These are phyloP conservation scores for Nothophaeocryptopus gaeumannii DNA, from an alignment of 2,329 filamentous ascomycete species.

Conservation along the genomic window DNA sequence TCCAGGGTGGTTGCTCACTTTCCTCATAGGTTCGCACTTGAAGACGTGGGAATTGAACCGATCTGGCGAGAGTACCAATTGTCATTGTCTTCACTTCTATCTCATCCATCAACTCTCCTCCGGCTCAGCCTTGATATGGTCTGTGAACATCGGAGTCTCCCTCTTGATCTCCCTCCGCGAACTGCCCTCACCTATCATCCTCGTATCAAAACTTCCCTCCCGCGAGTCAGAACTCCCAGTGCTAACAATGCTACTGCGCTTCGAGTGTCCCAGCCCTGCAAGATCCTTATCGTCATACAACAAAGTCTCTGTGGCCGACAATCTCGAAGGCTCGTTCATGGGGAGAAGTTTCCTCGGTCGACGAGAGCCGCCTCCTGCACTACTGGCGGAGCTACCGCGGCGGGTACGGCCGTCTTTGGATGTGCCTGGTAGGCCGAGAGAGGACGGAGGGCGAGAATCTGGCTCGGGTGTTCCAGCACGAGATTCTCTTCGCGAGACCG, in stretches of 20 bases:
- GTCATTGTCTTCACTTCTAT: too few species aligned
- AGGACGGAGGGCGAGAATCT: slow-evolving; percentile 8
- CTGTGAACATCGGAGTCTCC: slow-evolving; percentile 20
- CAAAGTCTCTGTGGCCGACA: slow-evolving; percentile 30
- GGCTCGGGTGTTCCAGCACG: slow-evolving; percentile 29
- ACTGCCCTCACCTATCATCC: slow-evolving; percentile 7
- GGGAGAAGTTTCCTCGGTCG: slow-evolving; percentile 21
- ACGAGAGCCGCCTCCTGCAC: slow-evolving; percentile 11
- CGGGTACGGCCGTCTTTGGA: slow-evolving; percentile 20
- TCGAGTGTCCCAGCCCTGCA: slow-evolving; percentile 10
- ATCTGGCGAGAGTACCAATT: too few species aligned
- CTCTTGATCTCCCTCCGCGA: slow-evolving; percentile 9
- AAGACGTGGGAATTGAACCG: too few species aligned
- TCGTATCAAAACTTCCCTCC: slow-evolving; percentile 16
- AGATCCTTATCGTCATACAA: slow-evolving; percentile 22
- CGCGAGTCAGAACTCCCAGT: slow-evolving; percentile 17
- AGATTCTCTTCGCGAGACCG: slow-evolving; percentile 21
- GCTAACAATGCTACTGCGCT: slow-evolving; percentile 22
- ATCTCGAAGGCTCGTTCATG: slow-evolving; percentile 24
- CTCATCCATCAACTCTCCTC: slow-evolving; percentile 14
- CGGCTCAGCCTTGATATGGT: slow-evolving; percentile 28
- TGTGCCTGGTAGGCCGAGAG: not conserved
- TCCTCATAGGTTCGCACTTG: too few species aligned
- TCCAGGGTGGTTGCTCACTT: too few species aligned
- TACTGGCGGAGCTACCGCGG: slow-evolving; percentile 25